Evolutionary conservation across 1,284 basidiomycete genomes (phyloP), one percentile per base, ranked within the genome.

Genomic region (Singerocomus inundabilis): DNA sequence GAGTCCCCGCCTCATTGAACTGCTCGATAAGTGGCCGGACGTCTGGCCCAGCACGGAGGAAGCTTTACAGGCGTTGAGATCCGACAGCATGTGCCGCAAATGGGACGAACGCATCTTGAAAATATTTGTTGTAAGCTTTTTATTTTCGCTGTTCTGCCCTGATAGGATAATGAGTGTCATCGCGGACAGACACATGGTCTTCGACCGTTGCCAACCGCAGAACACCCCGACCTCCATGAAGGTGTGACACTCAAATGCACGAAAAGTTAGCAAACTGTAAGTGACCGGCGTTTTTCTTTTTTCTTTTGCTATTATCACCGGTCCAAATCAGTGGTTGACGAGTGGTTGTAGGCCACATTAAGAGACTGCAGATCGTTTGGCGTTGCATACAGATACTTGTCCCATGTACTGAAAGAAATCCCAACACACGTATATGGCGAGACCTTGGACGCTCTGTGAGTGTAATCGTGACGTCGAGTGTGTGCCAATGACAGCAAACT

Each of bases 211-310:
- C 49, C 53, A 6, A 51, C 53, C 16, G 41, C 30, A 7, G 49
- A 56, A 32, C 41, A 46, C 5, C 49, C 46, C 1, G 37, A 44
- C 13, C 16, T 8, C 21, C 12, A 34, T 6, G 31, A 40, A 1
- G 55, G 54, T 2, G 46, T 56, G n/a, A 56, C 53, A 7, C 33
- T 49, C 26, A 56, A 56, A 16, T 44, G 44, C 16, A 39, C 48
- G 9, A 46, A 11, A 9, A 29, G 21, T 21, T 44, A 49, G 16
- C 10, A 29, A 11, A 16, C 16, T 2, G 37, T 34, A 12, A 16
- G 35, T n/a, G n/a, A n/a, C n/a, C n/a, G n/a, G n/a, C n/a, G n/a
- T n/a, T n/a, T 28, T 3, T 16, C n/a, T 32, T 26, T 41, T 30
- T 25, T 24, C 42, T 35, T 24, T 3, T 39, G 18, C 13, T 6